Base-by-base conservation (phyloP, 768 basidiomycete species). In the Hemileccinum rubropunctum region DNA sequence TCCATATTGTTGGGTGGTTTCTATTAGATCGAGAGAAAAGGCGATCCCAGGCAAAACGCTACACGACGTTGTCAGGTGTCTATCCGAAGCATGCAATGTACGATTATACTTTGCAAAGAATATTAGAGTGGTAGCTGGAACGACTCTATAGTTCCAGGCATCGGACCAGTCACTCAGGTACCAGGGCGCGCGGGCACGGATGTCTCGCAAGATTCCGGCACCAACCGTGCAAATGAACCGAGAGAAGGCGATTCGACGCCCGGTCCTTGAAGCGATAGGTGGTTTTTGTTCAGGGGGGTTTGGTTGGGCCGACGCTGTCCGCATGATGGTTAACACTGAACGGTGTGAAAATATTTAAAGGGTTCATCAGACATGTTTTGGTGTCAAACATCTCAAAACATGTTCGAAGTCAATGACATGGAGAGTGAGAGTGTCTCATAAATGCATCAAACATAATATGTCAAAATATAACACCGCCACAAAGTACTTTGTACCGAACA, bases 31-130 rank as follows among this genome's bases (percentile, higher is more conserved):
- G 45, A 97, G 66, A 18, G 91, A 92, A 66, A 97, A 97, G 2
- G 95, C 93, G 39, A 95, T 86, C 9, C 88, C 91, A 14, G 93
- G 91, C 15, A 94, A 75, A n/a, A 93, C 83, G 55, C 88, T 88
- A 57, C 5, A 45, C 13, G 28, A 45, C 23, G 2, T 15, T 32
- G 23, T 47, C 9, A 50, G 32, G 11, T 38, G 27, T 37, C 36
- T 14, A 32, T 14, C 4, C 18, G 20, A 36, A 47, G 39, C 18
- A 35, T 26, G 37, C 18, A 3, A 26, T 13, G 20, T n/a, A 45
- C 9, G 28, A 45, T 69, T 81, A 48, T 63, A 89, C 86, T 91
- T 91, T 52, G 89, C 81, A 60, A 91, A 91, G 66, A 90, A 90
- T 53, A 92, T 89, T 27, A 94, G 76, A 28, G 86, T 82, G 6